Conservation (phyloP, 345 rosid species). For the Brassica cretica region DNA sequence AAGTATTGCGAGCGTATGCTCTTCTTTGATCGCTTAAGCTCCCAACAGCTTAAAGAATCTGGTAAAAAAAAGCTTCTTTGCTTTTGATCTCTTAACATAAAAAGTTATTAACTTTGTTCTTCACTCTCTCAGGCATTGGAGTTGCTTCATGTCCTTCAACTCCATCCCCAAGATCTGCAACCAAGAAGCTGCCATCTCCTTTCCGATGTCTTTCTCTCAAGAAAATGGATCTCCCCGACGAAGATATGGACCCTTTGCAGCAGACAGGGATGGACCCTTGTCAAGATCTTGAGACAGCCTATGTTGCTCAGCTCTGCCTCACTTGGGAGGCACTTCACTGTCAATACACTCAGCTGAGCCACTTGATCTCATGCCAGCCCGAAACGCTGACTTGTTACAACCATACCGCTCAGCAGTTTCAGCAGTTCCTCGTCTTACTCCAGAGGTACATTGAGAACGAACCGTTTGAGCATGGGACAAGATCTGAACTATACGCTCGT, state of each 20-base stretch:
- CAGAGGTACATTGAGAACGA: slow-evolving; percentile 94
- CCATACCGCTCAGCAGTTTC: slow-evolving; percentile 80
- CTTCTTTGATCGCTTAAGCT: slow-evolving; percentile 72
- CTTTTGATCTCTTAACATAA: not conserved
- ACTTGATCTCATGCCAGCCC: slow-evolving; percentile 63
- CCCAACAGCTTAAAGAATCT: slow-evolving; percentile 59
- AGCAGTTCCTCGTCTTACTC: slow-evolving; percentile 82
- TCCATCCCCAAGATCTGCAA: slow-evolving; percentile 79
- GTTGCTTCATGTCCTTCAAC: slow-evolving; percentile 54
- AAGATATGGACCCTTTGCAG: slow-evolving; percentile 65
- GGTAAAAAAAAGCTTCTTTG: slow-evolving; percentile 50
- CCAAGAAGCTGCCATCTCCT: slow-evolving; percentile 83
- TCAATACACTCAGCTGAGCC: slow-evolving; percentile 80
- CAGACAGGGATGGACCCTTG: slow-evolving; percentile 46
- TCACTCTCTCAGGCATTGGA: slow-evolving; percentile 37
- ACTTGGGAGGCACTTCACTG: slow-evolving; percentile 99
- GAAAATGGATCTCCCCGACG: slow-evolving; percentile 66
- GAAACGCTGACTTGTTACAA: slow-evolving; percentile 65
- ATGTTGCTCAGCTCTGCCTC: slow-evolving; percentile 91
- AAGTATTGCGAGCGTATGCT: slow-evolving; percentile 89
- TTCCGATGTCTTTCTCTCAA: slow-evolving; percentile 83
- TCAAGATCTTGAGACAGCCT: slow-evolving; percentile 80
- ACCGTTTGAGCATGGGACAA: slow-evolving; percentile 77
- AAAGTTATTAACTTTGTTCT: not conserved
- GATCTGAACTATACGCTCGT: slow-evolving; percentile 76